A percentile compares a stretch with the other conserved stretches of the same genome.
These are phyloP conservation scores for Leishmania martiniquensis DNA, from an alignment of 208 protist species.

Conservation along the genomic window DNA sequence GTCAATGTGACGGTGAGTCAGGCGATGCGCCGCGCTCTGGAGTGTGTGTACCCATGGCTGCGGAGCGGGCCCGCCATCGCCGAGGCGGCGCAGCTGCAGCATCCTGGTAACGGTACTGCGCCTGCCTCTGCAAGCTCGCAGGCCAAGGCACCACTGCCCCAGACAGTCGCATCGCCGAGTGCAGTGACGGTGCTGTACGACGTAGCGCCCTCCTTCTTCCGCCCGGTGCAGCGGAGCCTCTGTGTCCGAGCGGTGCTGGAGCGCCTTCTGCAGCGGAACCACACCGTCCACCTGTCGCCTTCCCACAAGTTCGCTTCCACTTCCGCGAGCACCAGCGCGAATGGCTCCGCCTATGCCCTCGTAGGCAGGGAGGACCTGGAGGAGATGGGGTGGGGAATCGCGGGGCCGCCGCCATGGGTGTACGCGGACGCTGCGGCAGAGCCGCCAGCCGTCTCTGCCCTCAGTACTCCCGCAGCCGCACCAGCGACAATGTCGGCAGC, in stretches of 20 bases:
- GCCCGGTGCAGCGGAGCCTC: constrained; percentile 34
- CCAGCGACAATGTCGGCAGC: not conserved
- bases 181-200: constrained; percentile 76
- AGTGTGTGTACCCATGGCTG: constrained; percentile 26
- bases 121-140: not conserved
- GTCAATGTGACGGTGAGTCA: constrained; percentile 85
- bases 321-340: not conserved
- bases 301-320: not conserved
- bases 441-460: not conserved
- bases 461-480: constrained; percentile 6
- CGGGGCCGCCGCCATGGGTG: constrained; percentile 68
- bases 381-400: constrained; percentile 51
- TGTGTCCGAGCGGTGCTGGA: constrained; percentile 66
- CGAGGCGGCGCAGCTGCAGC: not conserved
- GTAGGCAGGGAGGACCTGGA: constrained; percentile 23
- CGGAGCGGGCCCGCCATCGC: not conserved
- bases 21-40: constrained; percentile 60
- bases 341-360: constrained; percentile 11
- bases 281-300: not conserved
- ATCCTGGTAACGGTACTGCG: not conserved
- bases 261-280: constrained; percentile 24
- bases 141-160: not conserved
- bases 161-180: not conserved
- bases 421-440: constrained; percentile 31
- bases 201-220: constrained; percentile 76